These are phyloP conservation scores for Escovopsis sp. DNA, from an alignment of 2,329 filamentous ascomycete species.

Conservation along the genomic window DNA sequence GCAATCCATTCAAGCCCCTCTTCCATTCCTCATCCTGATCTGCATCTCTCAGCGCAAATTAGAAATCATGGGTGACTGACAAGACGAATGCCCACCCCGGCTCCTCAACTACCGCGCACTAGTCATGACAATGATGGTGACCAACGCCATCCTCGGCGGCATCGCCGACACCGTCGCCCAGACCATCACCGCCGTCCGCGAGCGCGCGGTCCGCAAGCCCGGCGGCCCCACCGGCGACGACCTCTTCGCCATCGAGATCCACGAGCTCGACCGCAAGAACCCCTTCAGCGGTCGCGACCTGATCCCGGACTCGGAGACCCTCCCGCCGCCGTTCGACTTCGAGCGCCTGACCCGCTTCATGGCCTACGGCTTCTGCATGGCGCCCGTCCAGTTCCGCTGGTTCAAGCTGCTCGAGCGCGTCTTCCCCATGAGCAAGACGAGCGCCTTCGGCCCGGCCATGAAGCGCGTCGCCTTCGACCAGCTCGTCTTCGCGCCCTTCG, in stretches of 20 bases:
- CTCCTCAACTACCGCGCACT: too few relatives aligned
- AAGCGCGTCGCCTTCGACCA: conserved; percentile 90
- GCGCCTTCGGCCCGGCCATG: conserved; percentile 60
- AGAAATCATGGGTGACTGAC: not conserved
- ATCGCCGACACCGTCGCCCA: conserved; percentile 95
- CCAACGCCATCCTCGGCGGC: conserved; percentile 88
- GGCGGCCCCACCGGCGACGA: conserved; percentile 48
- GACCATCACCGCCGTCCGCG: conserved; percentile 68
- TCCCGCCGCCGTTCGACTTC: conserved; percentile 84
- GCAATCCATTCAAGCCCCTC: too few relatives aligned
- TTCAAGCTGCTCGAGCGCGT: conserved; percentile 68
- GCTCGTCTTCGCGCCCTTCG: conserved; percentile 79
- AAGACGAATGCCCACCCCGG: conserved; percentile 1
- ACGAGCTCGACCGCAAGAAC: conserved; percentile 72
- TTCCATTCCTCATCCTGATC: too few relatives aligned
- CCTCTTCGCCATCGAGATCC: conserved; percentile 70
- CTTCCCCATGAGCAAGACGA: conserved; percentile 72
- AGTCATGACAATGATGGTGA: conserved; percentile 98
- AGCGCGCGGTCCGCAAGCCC: conserved; percentile 48
- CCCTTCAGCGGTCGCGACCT: conserved; percentile 49
- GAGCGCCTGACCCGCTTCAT: conserved; percentile 90
- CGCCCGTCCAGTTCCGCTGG: conserved; percentile 90
- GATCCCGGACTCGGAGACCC: conserved; percentile 42
- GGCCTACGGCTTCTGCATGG: conserved; percentile 94
- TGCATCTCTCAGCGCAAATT: too few relatives aligned